Percentiles rank a stretch among this genome's conserved stretches.
Conservation (phyloP, 495 filamentous ascomycete species). For the Aspergillus avenaceus region DNA sequence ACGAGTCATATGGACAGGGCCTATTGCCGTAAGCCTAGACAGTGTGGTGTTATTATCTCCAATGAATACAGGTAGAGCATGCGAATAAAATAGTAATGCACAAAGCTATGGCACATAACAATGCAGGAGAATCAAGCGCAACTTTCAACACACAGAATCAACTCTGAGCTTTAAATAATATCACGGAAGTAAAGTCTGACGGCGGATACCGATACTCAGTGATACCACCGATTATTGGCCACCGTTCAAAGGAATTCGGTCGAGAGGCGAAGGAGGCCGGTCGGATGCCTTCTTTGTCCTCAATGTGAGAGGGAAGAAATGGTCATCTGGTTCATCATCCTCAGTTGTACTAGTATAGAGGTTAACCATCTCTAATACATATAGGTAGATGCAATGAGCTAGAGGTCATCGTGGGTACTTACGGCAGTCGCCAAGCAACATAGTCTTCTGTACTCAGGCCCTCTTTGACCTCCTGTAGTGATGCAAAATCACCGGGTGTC, state of each 20-base stretch:
- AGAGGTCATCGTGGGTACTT: slow-evolving; percentile 42
- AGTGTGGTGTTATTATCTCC: neutral
- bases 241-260: slow-evolving; percentile 38
- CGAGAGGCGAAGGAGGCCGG: slow-evolving; percentile 37
- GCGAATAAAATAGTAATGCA: neutral
- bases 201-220: neutral
- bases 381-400: neutral
- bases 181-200: neutral
- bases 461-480: slow-evolving; percentile 88
- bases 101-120: neutral
- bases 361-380: neutral
- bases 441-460: slow-evolving; percentile 96
- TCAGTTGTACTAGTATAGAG: slow-evolving; percentile 52
- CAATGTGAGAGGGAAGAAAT: slow-evolving; percentile 85
- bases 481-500: slow-evolving; percentile 97
- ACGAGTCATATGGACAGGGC: neutral
- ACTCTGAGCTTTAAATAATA: neutral
- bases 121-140: neutral
- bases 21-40: neutral
- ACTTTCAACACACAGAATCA: neutral
- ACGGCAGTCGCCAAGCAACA: slow-evolving; percentile 96
- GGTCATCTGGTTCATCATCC: slow-evolving; percentile 93
- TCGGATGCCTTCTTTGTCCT: slow-evolving; percentile 39
- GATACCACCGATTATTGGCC: slow-evolving; percentile 1
- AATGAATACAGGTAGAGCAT: neutral